Evolutionary conservation across 768 basidiomycete genomes (phyloP).

Genomic region (Xerocomellus amylosporus): DNA sequence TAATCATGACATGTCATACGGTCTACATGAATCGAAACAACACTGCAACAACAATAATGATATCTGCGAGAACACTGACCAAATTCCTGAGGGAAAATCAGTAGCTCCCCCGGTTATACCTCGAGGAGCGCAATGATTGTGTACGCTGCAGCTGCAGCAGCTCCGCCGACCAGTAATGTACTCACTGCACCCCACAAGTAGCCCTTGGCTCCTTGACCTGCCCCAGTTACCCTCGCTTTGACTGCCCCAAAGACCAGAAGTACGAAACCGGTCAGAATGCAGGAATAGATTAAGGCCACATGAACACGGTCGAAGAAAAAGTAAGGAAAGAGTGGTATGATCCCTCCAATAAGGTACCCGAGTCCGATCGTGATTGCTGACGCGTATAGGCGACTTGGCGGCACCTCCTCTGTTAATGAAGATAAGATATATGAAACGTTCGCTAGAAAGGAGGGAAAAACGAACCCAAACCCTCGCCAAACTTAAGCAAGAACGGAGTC

Average conservation of each 20-base stretch:
- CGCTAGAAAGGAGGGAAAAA: constrained; percentile 6
- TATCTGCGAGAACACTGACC: neutral
- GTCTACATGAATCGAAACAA: neutral
- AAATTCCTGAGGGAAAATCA: neutral
- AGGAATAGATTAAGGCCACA: constrained; percentile 68
- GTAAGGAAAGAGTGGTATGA: constrained; percentile 90
- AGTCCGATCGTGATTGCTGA: constrained; percentile 95
- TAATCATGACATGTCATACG: constrained; percentile 3
- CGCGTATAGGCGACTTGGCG: constrained; percentile 76
- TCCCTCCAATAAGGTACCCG: constrained; percentile 89
- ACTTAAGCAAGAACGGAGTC: constrained; percentile 92
- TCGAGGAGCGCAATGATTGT: constrained; percentile 55
- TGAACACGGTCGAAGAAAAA: constrained; percentile 80
- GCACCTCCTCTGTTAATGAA: constrained; percentile 72
- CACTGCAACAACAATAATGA: neutral
- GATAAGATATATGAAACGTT: neutral
- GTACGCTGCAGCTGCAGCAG: constrained; percentile 79
- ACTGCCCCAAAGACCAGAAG: constrained; percentile 88
- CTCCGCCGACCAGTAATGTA: constrained; percentile 85
- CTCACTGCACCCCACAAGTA: constrained; percentile 87
- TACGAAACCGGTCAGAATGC: constrained; percentile 76
- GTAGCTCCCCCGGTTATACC: neutral
- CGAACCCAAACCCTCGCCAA: constrained; percentile 88
- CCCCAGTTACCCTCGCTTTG: constrained; percentile 88
- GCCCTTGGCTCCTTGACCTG: constrained; percentile 57